These are phyloP conservation scores for Podaxis sp. DNA, from an alignment of 768 basidiomycete genomes.

Conservation along the genomic window DNA sequence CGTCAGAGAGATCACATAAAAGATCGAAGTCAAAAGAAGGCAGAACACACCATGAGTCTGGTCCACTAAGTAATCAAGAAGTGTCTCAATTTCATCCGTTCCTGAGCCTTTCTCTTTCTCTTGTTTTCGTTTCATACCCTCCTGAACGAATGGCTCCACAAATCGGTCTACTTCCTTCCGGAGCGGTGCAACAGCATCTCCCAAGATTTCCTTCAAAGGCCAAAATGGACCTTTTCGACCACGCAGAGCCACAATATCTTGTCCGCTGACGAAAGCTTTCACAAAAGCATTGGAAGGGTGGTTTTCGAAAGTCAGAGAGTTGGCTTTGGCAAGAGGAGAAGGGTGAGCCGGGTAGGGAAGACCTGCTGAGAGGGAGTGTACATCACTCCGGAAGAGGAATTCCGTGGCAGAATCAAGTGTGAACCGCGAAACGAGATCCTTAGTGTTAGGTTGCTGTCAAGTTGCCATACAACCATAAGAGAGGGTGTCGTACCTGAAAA, in stretches of 20 bases:
- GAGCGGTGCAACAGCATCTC: constrained; percentile 36
- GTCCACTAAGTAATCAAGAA: constrained; percentile 47
- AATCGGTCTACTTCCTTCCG: constrained; percentile 43
- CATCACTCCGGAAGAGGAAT: constrained; percentile 53
- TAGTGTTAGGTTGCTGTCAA: neutral
- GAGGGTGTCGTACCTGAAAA: constrained; percentile 41
- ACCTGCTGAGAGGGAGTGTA: constrained; percentile 43
- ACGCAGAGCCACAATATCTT: constrained; percentile 17
- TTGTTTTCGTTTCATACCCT: constrained; percentile 37
- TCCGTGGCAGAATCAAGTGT: constrained; percentile 63
- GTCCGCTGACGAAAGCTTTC: constrained; percentile 42
- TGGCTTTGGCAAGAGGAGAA: constrained; percentile 8
- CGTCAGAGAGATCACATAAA: neutral
- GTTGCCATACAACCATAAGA: neutral
- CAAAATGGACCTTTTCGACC: constrained; percentile 25
- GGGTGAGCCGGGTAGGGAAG: constrained; percentile 39
- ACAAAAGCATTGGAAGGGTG: constrained; percentile 33
- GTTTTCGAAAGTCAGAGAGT: constrained; percentile 2
- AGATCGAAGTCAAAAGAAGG: neutral
- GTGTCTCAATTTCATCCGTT: constrained; percentile 35
- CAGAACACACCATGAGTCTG: constrained; percentile 41
- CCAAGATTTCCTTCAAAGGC: constrained; percentile 50
- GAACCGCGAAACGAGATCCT: constrained; percentile 46
- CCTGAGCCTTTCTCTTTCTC: neutral
- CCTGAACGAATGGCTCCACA: constrained; percentile 45